Conservation (phyloP, 78 protist species). For the Tieghemostelium lacteum region DNA sequence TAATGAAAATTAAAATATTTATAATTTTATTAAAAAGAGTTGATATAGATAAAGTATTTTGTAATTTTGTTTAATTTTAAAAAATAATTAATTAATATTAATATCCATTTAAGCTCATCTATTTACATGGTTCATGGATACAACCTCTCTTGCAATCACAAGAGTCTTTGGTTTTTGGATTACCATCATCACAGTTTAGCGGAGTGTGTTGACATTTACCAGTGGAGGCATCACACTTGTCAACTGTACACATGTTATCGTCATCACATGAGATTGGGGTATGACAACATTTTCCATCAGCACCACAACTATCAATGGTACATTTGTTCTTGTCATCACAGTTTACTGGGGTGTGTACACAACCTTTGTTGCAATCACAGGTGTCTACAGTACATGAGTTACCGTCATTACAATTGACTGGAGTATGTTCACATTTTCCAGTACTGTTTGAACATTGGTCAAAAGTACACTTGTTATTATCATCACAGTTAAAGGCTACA, state of each 20-base stretch:
- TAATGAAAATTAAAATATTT: too few species aligned
- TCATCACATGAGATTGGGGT: conserved; percentile 54
- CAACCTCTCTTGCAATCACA: neutral
- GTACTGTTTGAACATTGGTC: conserved; percentile 13
- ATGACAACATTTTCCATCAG: neutral
- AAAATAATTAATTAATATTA: too few species aligned
- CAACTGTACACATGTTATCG: conserved; percentile 19
- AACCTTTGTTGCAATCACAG: too few species aligned
- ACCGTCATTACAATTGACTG: too few species aligned
- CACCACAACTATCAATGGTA: conserved; percentile 9
- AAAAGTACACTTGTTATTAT: conserved; percentile 32
- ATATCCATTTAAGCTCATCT: too few species aligned
- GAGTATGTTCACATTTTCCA: conserved; percentile 21
- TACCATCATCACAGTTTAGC: conserved; percentile 30
- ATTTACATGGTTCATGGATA: too few species aligned
- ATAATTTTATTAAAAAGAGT: too few species aligned
- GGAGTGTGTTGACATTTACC: conserved; percentile 54
- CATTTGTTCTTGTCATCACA: conserved; percentile 41
- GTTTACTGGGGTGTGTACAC: neutral
- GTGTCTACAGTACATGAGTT: too few species aligned
- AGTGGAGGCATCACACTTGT: conserved; percentile 11
- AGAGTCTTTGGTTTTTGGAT: conserved; percentile 8
- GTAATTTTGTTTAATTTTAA: too few species aligned
- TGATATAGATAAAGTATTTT: too few species aligned
- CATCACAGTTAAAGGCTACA: conserved; percentile 24